Base-by-base conservation (phyloP, 2,329 filamentous ascomycete genomes). In the Stachybotrys chartarum region DNA sequence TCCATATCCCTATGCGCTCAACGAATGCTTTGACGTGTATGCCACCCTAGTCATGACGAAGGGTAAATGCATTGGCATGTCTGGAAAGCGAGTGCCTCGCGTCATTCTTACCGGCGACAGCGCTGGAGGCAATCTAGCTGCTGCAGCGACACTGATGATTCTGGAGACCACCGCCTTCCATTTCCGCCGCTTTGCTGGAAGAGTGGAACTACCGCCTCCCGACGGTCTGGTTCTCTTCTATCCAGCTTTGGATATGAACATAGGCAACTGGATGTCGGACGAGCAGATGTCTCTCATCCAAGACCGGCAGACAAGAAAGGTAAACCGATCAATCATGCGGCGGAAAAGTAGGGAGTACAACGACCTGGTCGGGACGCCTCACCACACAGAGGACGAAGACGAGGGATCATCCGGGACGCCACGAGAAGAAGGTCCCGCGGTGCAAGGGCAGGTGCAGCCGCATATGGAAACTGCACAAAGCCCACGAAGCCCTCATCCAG, bases 211-310 rank as follows among this genome's bases (percentile, higher is more conserved):
- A 6, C 87, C 91, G 0, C 68, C 82, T 0, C 94, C 94, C 0
- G 87, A 89, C 53, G 93, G 91, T 0, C 72, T 97, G 7, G 79
- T 97, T 0, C 78, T 96, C 51, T 85, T 95, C 56, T 99, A 99
- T 65, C 94, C 94, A 1, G 86, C 87, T 0, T 75, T 99, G 57
- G 94, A 97, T 65, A 91, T 97, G 88, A 97, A 96, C 65, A 97
- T 97, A 61, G 91, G 91, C 44, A 97, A 92, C 70, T 99, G 94
- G 94, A 97, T 99, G 92, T 92, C 90, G 0, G 93, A 97, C 64
- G 93, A 97, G 70, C 92, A 99, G 68, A 96, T 97, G 90, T 85
- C 90, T 0, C 75, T 99, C 58, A 96, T 99, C 59, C 86, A 91
- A 60, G 92, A 96, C 59, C 85, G 91, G 11, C 82, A 85, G 56